Conservation (phyloP, 2,329 filamentous ascomycete genomes). For the Bipolaris cookei region DNA sequence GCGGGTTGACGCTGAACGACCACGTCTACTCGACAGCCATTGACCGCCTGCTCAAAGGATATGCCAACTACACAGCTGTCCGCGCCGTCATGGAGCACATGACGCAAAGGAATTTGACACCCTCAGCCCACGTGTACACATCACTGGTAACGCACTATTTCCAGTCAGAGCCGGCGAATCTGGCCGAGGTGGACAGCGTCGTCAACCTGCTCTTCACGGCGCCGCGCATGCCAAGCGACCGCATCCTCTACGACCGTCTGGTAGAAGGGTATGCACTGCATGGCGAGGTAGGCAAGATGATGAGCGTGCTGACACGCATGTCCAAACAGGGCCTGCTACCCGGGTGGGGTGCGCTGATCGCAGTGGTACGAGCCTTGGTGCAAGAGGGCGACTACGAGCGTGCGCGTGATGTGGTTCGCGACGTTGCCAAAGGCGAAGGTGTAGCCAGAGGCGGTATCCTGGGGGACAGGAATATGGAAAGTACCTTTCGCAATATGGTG, state of each 20-base stretch:
- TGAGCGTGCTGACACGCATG: constrained; percentile 52
- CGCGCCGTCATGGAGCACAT: constrained; percentile 69
- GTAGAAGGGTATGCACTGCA: constrained; percentile 69
- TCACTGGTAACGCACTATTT: constrained; percentile 75
- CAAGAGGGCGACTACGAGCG: constrained; percentile 45
- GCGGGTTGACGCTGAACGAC: constrained; percentile 65
- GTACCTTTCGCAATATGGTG: constrained; percentile 27
- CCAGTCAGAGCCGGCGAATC: constrained; percentile 62
- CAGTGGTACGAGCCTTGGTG: constrained; percentile 49
- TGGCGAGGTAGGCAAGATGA: constrained; percentile 57
- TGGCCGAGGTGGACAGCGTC: constrained; percentile 65
- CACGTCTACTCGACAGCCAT: constrained; percentile 74
- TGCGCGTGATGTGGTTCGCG: constrained; percentile 45
- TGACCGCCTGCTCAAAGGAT: constrained; percentile 63
- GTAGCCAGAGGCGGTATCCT: constrained; percentile 32
- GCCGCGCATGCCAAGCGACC: constrained; percentile 53
- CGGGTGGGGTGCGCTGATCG: constrained; percentile 51
- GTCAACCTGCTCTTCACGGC: constrained; percentile 56
- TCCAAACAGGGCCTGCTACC: constrained; percentile 50
- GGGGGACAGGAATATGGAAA: constrained; percentile 17
- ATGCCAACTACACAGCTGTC: constrained; percentile 58
- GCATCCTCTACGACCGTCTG: constrained; percentile 71
- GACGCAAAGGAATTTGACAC: constrained; percentile 57
- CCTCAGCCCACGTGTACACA: constrained; percentile 73
- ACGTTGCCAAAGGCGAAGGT: constrained; percentile 46